A percentile compares a stretch with the other conserved stretches of the same genome.
Conservation (phyloP, 129 eudicot genomes). For the Pseudognaphalium luteoalbum region DNA sequence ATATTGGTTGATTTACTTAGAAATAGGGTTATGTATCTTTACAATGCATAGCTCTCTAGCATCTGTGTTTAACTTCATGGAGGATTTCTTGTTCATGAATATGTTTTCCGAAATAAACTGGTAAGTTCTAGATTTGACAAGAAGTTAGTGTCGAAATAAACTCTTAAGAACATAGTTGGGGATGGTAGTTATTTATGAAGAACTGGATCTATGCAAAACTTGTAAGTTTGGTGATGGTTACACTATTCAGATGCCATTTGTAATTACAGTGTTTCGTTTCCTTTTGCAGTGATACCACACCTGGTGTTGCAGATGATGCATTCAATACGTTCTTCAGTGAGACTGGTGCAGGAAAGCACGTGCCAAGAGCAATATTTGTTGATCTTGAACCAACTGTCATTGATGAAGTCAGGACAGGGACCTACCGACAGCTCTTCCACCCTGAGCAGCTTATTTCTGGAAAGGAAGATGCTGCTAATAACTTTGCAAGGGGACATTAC, state of each 20-base stretch:
- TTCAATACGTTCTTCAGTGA: constrained; percentile 94
- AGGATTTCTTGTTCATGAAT: not conserved
- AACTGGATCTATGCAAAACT: not conserved
- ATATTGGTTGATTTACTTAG: constrained; percentile 6
- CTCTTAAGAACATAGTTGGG: not conserved
- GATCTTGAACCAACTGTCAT: constrained; percentile 98
- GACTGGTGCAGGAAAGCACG: constrained; percentile 96
- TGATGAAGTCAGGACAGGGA: constrained; percentile 88
- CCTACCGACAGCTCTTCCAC: constrained; percentile 94
- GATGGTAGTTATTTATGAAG: constrained; percentile 1
- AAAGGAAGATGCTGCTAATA: constrained; percentile 97
- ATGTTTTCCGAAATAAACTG: not conserved
- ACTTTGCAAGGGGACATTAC: constrained; percentile 96
- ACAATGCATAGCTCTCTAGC: not conserved
- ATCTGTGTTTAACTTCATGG: not conserved
- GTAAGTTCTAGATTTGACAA: not conserved
- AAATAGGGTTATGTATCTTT: not conserved
- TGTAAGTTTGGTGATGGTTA: not conserved
- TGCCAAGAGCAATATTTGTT: constrained; percentile 88
- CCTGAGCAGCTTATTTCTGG: constrained; percentile 99
- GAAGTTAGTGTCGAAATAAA: constrained; percentile 4
- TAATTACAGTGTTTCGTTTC: not conserved
- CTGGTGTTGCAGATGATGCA: constrained; percentile 83
- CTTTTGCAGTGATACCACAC: constrained; percentile 68
- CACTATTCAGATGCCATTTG: not conserved